These are phyloP conservation scores for Quambalaria eucalypti DNA, from an alignment of 1,284 basidiomycete species.

Conservation along the genomic window DNA sequence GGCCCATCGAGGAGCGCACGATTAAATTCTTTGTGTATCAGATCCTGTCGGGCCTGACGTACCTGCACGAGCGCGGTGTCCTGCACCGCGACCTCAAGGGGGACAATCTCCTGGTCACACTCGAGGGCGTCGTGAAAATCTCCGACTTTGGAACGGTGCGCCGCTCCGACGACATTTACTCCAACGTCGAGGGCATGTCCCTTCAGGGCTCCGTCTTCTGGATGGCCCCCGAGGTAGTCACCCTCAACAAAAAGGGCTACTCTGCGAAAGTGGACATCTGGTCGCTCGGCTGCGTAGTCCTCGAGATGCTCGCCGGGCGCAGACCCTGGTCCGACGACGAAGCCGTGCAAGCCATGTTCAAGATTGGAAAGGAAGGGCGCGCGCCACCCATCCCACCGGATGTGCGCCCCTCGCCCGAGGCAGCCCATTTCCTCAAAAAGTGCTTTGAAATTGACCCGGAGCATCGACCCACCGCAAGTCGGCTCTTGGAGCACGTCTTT, in stretches of 20 bases:
- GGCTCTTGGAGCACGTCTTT: constrained; percentile 76
- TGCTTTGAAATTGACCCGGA: constrained; percentile 87
- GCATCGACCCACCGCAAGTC: constrained; percentile 71
- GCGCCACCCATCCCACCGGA: constrained; percentile 83
- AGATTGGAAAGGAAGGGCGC: constrained; percentile 72
- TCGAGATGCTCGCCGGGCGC: constrained; percentile 95
- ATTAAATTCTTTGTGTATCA: constrained; percentile 87
- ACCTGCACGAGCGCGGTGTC: constrained; percentile 63
- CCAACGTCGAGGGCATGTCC: constrained; percentile 62
- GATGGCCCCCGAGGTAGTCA: constrained; percentile 96
- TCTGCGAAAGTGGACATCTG: constrained; percentile 96
- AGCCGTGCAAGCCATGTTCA: constrained; percentile 83
- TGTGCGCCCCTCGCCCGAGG: constrained; percentile 63
- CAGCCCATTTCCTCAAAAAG: constrained; percentile 74
- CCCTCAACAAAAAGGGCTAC: constrained; percentile 68
- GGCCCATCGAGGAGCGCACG: constrained; percentile 83
- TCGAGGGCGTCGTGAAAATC: constrained; percentile 53
- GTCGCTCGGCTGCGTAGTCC: constrained; percentile 90
- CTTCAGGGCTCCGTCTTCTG: constrained; percentile 98
- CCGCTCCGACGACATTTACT: constrained; percentile 62
- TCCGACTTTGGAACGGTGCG: constrained; percentile 53
- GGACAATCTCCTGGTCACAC: constrained; percentile 55
- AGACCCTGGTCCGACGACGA: constrained; percentile 87
- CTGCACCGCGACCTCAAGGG: constrained; percentile 55
- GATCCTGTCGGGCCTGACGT: constrained; percentile 82